phyloP scores from a whole-genome alignment of 2,329 filamentous ascomycete species.

The Penicillium sp. region DNA sequence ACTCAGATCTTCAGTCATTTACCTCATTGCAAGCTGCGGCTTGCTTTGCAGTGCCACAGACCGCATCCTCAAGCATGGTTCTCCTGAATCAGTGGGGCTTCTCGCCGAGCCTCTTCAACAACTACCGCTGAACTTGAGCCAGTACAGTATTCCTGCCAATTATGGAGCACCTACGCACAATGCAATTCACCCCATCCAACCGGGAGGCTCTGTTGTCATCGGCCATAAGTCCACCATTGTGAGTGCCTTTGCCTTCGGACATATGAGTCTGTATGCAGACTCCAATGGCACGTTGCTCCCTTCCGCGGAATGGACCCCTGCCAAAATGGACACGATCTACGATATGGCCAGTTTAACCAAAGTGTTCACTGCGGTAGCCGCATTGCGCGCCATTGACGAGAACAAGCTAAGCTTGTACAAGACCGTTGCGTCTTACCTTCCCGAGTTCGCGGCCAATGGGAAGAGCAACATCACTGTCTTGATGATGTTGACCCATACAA shows the following conservation, averaged over 20 bases:
- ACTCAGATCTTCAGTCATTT: not conserved
- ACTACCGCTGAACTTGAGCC: constrained; percentile 9
- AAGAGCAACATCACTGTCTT: not conserved
- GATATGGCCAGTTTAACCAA: constrained; percentile 44
- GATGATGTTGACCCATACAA: constrained; percentile 1
- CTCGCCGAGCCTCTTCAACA: constrained; percentile 8
- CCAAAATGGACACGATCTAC: constrained; percentile 39
- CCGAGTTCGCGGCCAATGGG: not conserved
- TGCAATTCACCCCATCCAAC: constrained; percentile 20
- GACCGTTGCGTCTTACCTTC: not conserved
- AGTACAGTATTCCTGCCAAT: constrained; percentile 7
- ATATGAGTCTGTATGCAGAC: constrained; percentile 26
- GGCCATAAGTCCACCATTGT: constrained; percentile 22
- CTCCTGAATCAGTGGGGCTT: constrained; percentile 11
- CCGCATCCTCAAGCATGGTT: constrained; percentile 2
- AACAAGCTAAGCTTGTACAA: not conserved
- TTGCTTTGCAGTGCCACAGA: not conserved
- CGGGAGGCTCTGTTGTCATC: constrained; percentile 18
- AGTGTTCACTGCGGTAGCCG: constrained; percentile 34
- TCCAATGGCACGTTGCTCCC: constrained; percentile 30
- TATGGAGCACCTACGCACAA: constrained; percentile 15
- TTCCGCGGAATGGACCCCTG: constrained; percentile 24
- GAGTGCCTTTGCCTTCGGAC: constrained; percentile 21
- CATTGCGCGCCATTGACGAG: not conserved
- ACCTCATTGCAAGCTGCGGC: not conserved